Evolutionary conservation across 768 basidiomycete species (phyloP), one percentile per base, ranked within the genome.

Genomic region (Tylopilus cervinicoccineus): DNA sequence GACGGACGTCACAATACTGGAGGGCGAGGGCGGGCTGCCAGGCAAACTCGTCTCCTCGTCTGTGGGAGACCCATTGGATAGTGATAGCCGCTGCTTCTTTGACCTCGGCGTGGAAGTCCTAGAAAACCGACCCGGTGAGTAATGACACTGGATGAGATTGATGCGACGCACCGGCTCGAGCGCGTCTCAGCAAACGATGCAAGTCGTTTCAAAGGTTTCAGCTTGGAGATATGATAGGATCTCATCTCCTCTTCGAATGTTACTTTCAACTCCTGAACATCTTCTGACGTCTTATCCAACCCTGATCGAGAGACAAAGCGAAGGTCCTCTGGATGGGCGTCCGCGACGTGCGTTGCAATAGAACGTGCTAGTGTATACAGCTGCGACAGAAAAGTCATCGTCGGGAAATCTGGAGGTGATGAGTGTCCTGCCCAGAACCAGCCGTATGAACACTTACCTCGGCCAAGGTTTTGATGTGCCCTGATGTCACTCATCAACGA

Each of bases 341-440:
- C 38, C n/a, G 57, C 40, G 12, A 43, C 8, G 19, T 53, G 52
- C 39, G 64, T 62, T 11, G 60, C 54, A 17, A 71, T 63, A 17
- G 64, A 63, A 52, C 70, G 66, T 10, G 64, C 68, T 23, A 81
- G 64, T 26, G 70, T 67, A 49, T 73, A 72, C 5, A 81, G 58
- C 34, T 79, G 76, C 23, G 77, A 73, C 17, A 80, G 54, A 54
- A 82, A 80, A 16, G 71, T 69, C 29, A 66, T 62, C 7, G 73
- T 65, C 4, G 66, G 68, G 47, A 67, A 67, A 27, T 70, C 66
- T 67, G 45, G 26, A 27, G 51, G 19, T 29, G 17, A 38, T 54
- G 34, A 53, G 33, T 38, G 23, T 10, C 43, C 6, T 23, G 29
- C 27, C 28, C 22, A 10, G 26, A 19, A 27, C 12, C 12, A 33